phyloP scores from a whole-genome alignment of 371 early-diverging fungal genomes.

The Quaeritorhiza haematococci region DNA sequence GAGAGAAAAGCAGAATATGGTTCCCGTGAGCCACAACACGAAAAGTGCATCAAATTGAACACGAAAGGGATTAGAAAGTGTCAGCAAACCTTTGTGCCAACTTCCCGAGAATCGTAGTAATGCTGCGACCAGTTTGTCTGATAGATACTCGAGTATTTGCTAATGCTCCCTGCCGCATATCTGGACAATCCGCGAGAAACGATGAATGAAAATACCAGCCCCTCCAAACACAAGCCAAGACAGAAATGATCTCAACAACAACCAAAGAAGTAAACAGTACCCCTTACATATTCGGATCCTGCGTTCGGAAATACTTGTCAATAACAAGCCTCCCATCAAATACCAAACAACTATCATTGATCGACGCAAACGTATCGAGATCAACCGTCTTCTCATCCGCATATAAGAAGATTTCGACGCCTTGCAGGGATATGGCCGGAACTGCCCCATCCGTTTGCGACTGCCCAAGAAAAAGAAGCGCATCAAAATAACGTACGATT shows the following conservation, averaged over 20 bases:
- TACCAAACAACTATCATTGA: slow-evolving; percentile 42
- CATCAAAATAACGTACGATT: no score
- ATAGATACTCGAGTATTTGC: slow-evolving; percentile 38
- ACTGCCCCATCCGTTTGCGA: not conserved
- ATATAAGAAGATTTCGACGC: slow-evolving; percentile 27
- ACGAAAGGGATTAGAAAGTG: no score
- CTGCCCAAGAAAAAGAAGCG: no score
- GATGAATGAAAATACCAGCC: no score
- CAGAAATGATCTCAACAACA: not conserved
- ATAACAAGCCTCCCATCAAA: slow-evolving; percentile 43
- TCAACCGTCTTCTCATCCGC: slow-evolving; percentile 36
- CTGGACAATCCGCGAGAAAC: slow-evolving; percentile 8
- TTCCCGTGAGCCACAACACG: not conserved
- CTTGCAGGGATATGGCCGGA: not conserved
- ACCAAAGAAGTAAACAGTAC: not conserved
- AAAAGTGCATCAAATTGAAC: not conserved
- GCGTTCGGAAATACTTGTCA: slow-evolving; percentile 41
- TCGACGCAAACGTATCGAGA: slow-evolving; percentile 29
- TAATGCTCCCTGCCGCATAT: slow-evolving; percentile 40
- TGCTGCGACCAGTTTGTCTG: slow-evolving; percentile 38
- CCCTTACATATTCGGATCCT: slow-evolving; percentile 37
- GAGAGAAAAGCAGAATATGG: no score
- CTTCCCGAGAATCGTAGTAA: slow-evolving; percentile 34
- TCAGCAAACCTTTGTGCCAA: slow-evolving; percentile 27
- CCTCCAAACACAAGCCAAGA: no score